A percentile compares a stretch with the other conserved stretches of the same genome.
Evolutionary conservation across 2,329 filamentous ascomycete species (phyloP).

Genomic region (Diaporthe citrichinensis): DNA sequence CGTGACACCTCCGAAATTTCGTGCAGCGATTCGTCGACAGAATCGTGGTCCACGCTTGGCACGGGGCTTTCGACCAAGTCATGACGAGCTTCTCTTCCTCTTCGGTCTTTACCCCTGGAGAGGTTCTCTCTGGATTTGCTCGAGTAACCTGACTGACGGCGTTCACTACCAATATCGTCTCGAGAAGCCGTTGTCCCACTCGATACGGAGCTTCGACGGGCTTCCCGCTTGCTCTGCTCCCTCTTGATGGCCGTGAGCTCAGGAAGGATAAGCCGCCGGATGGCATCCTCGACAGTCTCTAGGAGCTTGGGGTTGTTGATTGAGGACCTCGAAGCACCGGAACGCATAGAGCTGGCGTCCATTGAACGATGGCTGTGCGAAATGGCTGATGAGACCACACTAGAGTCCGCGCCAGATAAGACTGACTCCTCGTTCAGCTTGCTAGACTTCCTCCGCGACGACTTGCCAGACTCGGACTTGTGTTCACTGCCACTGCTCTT

Average conservation of each 20-base stretch:
- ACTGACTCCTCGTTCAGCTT: conserved; percentile 66
- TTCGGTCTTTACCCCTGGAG: conserved; percentile 57
- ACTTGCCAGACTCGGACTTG: conserved; percentile 60
- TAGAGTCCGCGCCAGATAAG: conserved; percentile 68
- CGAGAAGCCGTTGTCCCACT: conserved; percentile 68
- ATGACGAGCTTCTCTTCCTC: conserved; percentile 69
- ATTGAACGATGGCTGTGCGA: conserved; percentile 69
- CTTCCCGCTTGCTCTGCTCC: conserved; percentile 85
- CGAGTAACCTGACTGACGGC: conserved; percentile 66
- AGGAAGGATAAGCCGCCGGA: conserved; percentile 88
- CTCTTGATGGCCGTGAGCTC: conserved; percentile 93
- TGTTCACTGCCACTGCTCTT: conserved; percentile 65
- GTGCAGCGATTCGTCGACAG: conserved; percentile 55
- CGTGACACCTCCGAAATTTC: conserved; percentile 63
- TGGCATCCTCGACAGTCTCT: conserved; percentile 93
- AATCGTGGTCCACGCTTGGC: conserved; percentile 63
- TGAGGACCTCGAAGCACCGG: conserved; percentile 73
- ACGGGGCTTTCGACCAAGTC: conserved; percentile 66
- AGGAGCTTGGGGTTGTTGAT: conserved; percentile 94
- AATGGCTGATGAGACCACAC: conserved; percentile 67
- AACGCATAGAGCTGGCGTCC: conserved; percentile 67
- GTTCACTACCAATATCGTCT: conserved; percentile 71
- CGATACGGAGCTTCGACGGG: conserved; percentile 76
- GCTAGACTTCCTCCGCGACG: conserved; percentile 65
- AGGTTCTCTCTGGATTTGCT: conserved; percentile 68